Base-by-base conservation (phyloP, 768 basidiomycete species). In the Leucocoprinus sp. region DNA sequence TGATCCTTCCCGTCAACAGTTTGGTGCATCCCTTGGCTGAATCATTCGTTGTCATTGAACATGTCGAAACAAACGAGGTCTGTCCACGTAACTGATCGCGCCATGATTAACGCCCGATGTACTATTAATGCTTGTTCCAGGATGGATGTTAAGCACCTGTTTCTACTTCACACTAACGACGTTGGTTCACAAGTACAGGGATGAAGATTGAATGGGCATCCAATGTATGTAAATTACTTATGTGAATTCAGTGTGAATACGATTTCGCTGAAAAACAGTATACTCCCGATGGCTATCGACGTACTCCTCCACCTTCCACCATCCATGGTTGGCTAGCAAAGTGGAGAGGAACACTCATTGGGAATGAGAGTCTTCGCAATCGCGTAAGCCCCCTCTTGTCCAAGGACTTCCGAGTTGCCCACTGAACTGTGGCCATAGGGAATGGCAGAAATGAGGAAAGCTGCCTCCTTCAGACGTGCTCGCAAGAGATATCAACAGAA, bases 241-340 rank as follows among this genome's bases (percentile, higher is more conserved):
- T 21, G 22, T 12, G n/a, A 11, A 7, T 4, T 23, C 21, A 11
- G 12, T 18, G 47, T 36, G 41, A 15, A 37, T 22, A 8, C 11
- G 35, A 34, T 8, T 40, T 17, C 5, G 12, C 27, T 12, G 12
- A 28, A 6, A 28, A 6, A 12, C 45, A 75, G 71, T 70, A 67
- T 53, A 60, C 64, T 49, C 50, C 67, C 15, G 71, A 74, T 57
- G 71, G 70, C 35, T 60, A 64, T 42, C 69, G 70, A 41, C 64
- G 67, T 31, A 68, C 63, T 36, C 77, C 73, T 38, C 70, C 68
- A 24, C 72, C 74, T 33, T 80, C 74, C 5, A 71, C 73, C 8
- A 70, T 84, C 60, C 84, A 87, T 52, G 84, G 84, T 24, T 87
- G 84, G 82, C 66, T 86, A 49, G 76, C 79, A n/a, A 87, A 86